These are phyloP conservation scores for Sugiyamaella sp. DNA, from an alignment of 1,139 yeast species.

Conservation along the genomic window DNA sequence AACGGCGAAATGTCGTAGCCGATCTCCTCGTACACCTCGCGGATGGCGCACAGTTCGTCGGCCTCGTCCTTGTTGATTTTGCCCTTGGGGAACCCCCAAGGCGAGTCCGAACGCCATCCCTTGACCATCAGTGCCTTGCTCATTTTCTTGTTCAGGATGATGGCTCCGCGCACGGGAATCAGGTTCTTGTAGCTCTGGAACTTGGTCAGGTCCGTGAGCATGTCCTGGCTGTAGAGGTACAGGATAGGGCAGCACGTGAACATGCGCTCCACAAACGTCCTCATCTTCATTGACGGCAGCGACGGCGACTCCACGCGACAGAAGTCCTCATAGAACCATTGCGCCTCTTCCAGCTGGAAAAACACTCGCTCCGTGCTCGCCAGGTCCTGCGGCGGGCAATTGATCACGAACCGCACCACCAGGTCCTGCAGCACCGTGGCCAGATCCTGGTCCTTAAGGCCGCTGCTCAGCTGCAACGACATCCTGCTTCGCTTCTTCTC, in stretches of 20 bases:
- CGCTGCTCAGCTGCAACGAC: slow-evolving; percentile 34
- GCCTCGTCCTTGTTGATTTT: slow-evolving; percentile 92
- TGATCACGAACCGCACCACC: slow-evolving; percentile 84
- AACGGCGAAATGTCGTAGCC: slow-evolving; percentile 79
- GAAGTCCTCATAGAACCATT: slow-evolving; percentile 95
- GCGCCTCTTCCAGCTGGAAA: slow-evolving; percentile 97
- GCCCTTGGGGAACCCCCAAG: slow-evolving; percentile 98
- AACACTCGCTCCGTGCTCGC: slow-evolving; percentile 83
- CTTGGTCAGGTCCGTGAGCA: slow-evolving; percentile 36
- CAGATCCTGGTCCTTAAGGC: slow-evolving; percentile 48
- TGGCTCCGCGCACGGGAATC: slow-evolving; percentile 97
- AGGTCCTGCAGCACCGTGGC: slow-evolving; percentile 85
- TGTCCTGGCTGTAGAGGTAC: slow-evolving; percentile 33
- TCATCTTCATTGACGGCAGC: slow-evolving; percentile 79
- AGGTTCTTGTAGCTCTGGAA: slow-evolving; percentile 86
- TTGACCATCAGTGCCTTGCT: slow-evolving; percentile 77
- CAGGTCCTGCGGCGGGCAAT: slow-evolving; percentile 89
- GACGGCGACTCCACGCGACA: slow-evolving; percentile 71
- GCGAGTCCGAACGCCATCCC: slow-evolving; percentile 75
- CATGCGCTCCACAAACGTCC: slow-evolving; percentile 70
- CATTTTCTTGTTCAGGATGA: slow-evolving; percentile 72
- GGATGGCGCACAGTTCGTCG: slow-evolving; percentile 88
- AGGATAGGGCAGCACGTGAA: slow-evolving; percentile 81
- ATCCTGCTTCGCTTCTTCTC: slow-evolving; percentile 19
- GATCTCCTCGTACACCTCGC: slow-evolving; percentile 95